Evolutionary conservation across 108 stramenopile genomes (phyloP).

Genomic region (Cylindrotheca fusiformis): DNA sequence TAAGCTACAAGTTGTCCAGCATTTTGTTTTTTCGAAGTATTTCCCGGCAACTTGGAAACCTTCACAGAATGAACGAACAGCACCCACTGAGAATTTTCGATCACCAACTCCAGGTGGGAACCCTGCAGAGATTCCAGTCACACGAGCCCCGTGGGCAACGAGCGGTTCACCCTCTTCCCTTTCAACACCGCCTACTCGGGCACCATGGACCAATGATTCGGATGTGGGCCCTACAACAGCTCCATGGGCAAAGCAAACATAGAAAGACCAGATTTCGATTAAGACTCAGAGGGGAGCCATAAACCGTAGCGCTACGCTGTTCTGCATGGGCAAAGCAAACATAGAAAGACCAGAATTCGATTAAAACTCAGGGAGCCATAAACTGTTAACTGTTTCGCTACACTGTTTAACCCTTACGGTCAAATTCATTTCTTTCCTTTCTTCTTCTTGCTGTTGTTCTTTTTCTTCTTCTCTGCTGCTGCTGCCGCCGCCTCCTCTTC

Average conservation of each 20-base stretch:
- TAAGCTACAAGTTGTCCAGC: constrained; percentile 93
- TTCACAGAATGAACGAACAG: constrained; percentile 37
- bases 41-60: constrained; percentile 73
- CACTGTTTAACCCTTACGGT: background rate
- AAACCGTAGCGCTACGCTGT: background rate
- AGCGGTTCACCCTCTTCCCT: background rate
- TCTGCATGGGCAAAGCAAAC: too few relatives aligned
- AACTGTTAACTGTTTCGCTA: background rate
- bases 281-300: background rate
- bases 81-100: constrained; percentile 62
- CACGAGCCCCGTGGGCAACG: constrained; percentile 27
- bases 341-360: background rate
- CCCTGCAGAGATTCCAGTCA: constrained; percentile 2
- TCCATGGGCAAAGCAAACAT: constrained; percentile 31
- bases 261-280: background rate
- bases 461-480: constrained; percentile 61
- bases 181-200: constrained; percentile 15
- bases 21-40: constrained; percentile 90
- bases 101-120: constrained; percentile 23
- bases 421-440: constrained; percentile 25
- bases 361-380: background rate
- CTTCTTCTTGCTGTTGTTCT: constrained; percentile 51
- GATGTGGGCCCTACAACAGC: constrained; percentile 21
- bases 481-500: constrained; percentile 58
- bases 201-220: constrained; percentile 16